Percentiles rank a stretch among this genome's conserved stretches.
Evolutionary conservation across 345 rosid genomes (phyloP).

Genomic region (Bruguiera gymnorhiza): DNA sequence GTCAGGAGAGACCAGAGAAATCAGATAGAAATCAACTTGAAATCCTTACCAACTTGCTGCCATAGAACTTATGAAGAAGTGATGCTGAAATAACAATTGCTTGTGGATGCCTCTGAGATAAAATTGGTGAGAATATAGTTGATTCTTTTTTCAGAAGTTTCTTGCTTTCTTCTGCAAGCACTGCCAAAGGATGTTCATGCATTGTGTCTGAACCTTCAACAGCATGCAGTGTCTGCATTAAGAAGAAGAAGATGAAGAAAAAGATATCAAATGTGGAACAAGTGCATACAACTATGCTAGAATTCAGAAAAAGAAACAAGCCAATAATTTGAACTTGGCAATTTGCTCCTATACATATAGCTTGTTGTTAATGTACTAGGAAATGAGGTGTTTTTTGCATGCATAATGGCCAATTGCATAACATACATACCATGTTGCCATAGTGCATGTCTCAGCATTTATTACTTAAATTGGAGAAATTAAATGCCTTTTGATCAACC

Average conservation of each 20-base stretch:
- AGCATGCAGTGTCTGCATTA: constrained; percentile 56
- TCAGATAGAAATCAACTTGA: constrained; percentile 15
- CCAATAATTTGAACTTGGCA: too few relatives aligned
- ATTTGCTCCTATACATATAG: too few relatives aligned
- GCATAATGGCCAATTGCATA: not conserved
- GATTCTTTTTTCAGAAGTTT: constrained; percentile 77
- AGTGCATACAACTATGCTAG: not conserved
- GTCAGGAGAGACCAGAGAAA: not conserved
- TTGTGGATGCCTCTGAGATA: constrained; percentile 78
- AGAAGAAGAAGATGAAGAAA: not conserved
- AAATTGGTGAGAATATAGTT: constrained; percentile 62
- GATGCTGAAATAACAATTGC: constrained; percentile 70
- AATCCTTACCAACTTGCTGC: constrained; percentile 76
- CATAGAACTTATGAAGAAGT: constrained; percentile 86
- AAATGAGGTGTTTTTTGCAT: not conserved
- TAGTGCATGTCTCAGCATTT: not conserved
- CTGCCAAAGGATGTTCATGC: constrained; percentile 69
- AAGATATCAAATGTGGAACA: not conserved
- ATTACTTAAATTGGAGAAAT: not conserved
- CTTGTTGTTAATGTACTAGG: too few relatives aligned
- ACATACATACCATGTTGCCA: not conserved
- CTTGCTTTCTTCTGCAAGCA: constrained; percentile 86
- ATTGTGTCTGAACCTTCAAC: constrained; percentile 64
- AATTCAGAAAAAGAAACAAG: not conserved
- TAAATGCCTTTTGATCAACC: not conserved